Evolutionary conservation across 495 filamentous ascomycete genomes (phyloP).

Genomic region (Evernia prunastri): DNA sequence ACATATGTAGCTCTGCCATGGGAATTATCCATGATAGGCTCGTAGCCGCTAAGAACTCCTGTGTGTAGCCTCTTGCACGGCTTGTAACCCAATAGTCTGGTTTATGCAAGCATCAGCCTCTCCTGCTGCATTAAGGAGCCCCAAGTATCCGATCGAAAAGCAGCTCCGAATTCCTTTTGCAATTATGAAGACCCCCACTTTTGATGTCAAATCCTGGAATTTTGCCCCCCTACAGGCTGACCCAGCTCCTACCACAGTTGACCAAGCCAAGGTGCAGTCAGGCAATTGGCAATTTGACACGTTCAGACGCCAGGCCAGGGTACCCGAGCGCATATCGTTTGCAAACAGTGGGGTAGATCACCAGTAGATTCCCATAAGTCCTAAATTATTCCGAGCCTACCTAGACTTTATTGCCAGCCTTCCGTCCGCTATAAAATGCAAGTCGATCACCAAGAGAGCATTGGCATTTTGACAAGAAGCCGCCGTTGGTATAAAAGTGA

Average conservation of each 20-base stretch:
- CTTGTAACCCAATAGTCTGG: background rate
- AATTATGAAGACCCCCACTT: background rate
- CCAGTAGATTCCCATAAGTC: background rate
- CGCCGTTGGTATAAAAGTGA: background rate
- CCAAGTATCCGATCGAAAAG: background rate
- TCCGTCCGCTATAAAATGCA: background rate
- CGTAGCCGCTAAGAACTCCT: background rate
- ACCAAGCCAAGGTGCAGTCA: background rate
- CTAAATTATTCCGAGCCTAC: background rate
- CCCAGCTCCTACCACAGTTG: too few species aligned
- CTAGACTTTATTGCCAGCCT: too few species aligned
- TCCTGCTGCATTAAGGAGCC: background rate
- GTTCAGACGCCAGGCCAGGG: background rate
- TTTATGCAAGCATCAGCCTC: background rate
- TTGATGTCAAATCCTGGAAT: background rate
- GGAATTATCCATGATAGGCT: background rate
- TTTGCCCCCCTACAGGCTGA: background rate
- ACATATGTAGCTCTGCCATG: background rate
- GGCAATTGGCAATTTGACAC: background rate
- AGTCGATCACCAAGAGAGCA: background rate
- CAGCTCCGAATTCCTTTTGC: background rate
- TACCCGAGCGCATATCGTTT: background rate
- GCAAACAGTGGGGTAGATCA: background rate
- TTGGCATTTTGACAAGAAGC: background rate
- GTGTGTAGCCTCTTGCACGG: background rate